phyloP scores from a whole-genome alignment of 2,329 filamentous ascomycete species.

The Clonostachys sp. region DNA sequence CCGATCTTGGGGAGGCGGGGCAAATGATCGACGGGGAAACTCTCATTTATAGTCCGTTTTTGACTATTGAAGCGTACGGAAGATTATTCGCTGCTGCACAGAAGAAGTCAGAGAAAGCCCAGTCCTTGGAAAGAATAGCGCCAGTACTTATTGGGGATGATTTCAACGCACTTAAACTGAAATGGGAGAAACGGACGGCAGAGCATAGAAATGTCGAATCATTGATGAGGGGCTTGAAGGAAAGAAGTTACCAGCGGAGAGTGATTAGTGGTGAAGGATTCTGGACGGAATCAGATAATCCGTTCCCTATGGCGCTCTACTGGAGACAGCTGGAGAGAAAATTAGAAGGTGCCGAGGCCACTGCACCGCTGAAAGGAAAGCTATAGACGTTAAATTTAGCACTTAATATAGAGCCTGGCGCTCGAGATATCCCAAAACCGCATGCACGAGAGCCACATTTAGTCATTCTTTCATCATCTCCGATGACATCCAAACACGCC shows the following conservation, averaged over 20 bases:
- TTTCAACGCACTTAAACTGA: conserved; percentile 12
- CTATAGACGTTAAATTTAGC: too few relatives aligned
- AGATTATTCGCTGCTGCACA: not conserved
- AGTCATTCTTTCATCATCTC: too few relatives aligned
- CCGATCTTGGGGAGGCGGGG: conserved; percentile 11
- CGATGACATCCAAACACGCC: too few relatives aligned
- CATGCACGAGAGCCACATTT: too few relatives aligned
- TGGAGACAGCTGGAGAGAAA: conserved; percentile 6
- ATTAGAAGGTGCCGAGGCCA: too few relatives aligned
- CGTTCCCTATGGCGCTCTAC: conserved; percentile 14
- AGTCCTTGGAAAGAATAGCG: not conserved
- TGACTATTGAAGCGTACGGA: conserved; percentile 5
- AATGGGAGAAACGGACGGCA: conserved; percentile 13
- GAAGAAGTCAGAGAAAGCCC: conserved; percentile 1
- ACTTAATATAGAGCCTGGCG: too few relatives aligned
- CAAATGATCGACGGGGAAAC: conserved; percentile 11
- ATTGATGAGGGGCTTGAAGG: conserved; percentile 6
- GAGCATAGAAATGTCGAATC: conserved; percentile 12
- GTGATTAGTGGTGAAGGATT: conserved; percentile 12
- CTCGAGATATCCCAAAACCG: too few relatives aligned
- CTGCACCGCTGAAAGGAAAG: too few relatives aligned
- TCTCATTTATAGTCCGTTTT: conserved; percentile 13
- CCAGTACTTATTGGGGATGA: conserved; percentile 12
- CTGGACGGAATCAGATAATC: conserved; percentile 9
- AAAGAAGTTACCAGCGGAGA: conserved; percentile 9